phyloP scores from a whole-genome alignment of 257 asterid genomes.

The Schizonepeta tenuifolia region DNA sequence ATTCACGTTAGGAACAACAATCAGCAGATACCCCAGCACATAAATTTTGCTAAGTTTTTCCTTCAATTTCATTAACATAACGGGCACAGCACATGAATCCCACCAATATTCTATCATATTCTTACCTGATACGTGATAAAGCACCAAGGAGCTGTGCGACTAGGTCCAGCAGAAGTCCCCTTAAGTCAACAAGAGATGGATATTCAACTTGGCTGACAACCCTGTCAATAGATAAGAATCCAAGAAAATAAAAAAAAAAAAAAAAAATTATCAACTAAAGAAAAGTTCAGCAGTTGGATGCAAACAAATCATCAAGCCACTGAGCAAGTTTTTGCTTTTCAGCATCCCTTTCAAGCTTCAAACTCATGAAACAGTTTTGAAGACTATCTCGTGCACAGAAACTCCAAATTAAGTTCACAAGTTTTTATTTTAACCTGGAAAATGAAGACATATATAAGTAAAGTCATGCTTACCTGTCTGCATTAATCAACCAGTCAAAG shows the following conservation, averaged over 20 bases:
- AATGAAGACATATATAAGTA: constrained; percentile 15
- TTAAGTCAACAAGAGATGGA: constrained; percentile 97
- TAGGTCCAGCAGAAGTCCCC: constrained; percentile 97
- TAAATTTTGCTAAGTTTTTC: constrained; percentile 19
- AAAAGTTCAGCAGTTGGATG: constrained; percentile 3
- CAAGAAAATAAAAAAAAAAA: constrained; percentile 20
- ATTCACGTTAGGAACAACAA: constrained; percentile 11
- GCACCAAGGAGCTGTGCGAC: constrained; percentile 99
- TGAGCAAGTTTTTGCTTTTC: constrained; percentile 5
- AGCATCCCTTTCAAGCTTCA: constrained; percentile 10
- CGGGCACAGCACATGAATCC: constrained; percentile 3
- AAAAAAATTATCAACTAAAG: constrained; percentile 16
- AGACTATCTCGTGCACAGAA: neutral
- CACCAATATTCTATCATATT: constrained; percentile 10
- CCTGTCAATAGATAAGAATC: constrained; percentile 52
- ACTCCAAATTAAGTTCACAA: constrained; percentile 4
- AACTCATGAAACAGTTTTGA: constrained; percentile 5
- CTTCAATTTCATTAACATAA: constrained; percentile 15
- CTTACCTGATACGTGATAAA: constrained; percentile 90
- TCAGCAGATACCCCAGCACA: constrained; percentile 10
- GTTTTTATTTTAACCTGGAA: constrained; percentile 13
- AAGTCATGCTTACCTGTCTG: constrained; percentile 75
- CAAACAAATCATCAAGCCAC: constrained; percentile 24
- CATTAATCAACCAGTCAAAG: constrained; percentile 98
- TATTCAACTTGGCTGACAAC: constrained; percentile 97